These are phyloP conservation scores for Monascus ruber DNA, from an alignment of 2,329 filamentous ascomycete species.

Conservation along the genomic window DNA sequence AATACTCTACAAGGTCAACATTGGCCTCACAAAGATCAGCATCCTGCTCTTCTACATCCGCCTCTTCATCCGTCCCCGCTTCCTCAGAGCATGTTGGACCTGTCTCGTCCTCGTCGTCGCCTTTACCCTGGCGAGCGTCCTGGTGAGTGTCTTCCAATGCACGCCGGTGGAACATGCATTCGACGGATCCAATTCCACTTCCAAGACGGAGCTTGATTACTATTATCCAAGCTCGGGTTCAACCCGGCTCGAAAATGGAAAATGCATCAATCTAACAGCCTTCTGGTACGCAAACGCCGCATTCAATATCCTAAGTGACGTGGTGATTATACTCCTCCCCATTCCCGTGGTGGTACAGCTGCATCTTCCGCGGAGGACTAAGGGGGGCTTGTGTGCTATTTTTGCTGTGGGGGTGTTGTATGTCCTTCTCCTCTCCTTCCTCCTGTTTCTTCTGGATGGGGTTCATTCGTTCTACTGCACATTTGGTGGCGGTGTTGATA, in stretches of 20 bases:
- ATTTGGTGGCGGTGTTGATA: too few relatives aligned
- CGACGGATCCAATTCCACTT: slow-evolving; percentile 3
- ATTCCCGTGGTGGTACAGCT: slow-evolving; percentile 21
- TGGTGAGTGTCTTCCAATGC: slow-evolving; percentile 14
- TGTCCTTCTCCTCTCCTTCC: slow-evolving; percentile 5
- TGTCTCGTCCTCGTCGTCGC: slow-evolving; percentile 9
- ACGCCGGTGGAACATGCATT: slow-evolving; percentile 9
- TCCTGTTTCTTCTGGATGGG: not conserved
- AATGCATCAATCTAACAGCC: slow-evolving; percentile 36
- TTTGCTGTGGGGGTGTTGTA: slow-evolving; percentile 21
- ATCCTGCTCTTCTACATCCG: slow-evolving; percentile 12
- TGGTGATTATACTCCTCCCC: slow-evolving; percentile 25
- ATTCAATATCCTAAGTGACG: slow-evolving; percentile 26
- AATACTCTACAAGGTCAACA: slow-evolving; percentile 14
- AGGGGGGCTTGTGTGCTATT: slow-evolving; percentile 36
- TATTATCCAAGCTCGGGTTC: too few relatives aligned
- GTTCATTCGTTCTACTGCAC: too few relatives aligned
- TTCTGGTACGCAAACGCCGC: slow-evolving; percentile 42
- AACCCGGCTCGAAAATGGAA: slow-evolving; percentile 13
- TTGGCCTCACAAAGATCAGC: slow-evolving; percentile 14
- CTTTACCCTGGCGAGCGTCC: slow-evolving; percentile 10
- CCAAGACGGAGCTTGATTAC: too few relatives aligned
- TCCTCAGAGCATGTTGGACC: slow-evolving; percentile 8
- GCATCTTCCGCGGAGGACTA: slow-evolving; percentile 30
- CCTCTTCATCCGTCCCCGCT: slow-evolving; percentile 11